phyloP scores from a whole-genome alignment of 306 rosid genomes.

The Pyrus pyrifolia region DNA sequence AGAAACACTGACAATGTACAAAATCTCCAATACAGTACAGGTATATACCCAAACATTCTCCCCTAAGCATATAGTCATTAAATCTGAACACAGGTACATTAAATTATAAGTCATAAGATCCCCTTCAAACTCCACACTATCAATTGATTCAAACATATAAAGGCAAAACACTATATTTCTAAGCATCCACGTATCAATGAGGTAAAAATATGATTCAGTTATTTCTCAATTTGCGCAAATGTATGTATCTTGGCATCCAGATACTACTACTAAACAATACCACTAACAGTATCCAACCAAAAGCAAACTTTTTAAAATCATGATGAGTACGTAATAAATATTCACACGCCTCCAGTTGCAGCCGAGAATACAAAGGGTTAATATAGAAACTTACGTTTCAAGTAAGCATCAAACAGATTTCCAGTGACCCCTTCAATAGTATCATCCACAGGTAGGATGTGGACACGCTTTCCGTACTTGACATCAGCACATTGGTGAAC shows the following conservation, averaged over 20 bases:
- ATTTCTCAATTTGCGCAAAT: neutral
- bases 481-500: constrained; percentile 93
- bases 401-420: constrained; percentile 73
- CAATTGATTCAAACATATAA: neutral
- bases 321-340: neutral
- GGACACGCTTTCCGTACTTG: constrained; percentile 88
- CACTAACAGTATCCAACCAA: neutral
- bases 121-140: neutral
- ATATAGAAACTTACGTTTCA: constrained; percentile 62
- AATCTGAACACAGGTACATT: neutral
- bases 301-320: neutral
- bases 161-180: neutral
- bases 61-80: neutral
- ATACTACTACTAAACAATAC: neutral
- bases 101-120: neutral
- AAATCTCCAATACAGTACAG: neutral
- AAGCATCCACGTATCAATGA: neutral
- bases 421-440: constrained; percentile 93
- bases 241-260: neutral
- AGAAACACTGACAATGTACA: neutral
- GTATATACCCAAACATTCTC: too few species aligned
- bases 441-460: constrained; percentile 88
- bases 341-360: neutral
- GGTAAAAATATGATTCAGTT: neutral
- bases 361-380: neutral